A percentile compares a stretch with the other conserved stretches of the same genome.
These are phyloP conservation scores for Arabidopsis hybrid DNA, from an alignment of 441 rosid species.

Conservation along the genomic window DNA sequence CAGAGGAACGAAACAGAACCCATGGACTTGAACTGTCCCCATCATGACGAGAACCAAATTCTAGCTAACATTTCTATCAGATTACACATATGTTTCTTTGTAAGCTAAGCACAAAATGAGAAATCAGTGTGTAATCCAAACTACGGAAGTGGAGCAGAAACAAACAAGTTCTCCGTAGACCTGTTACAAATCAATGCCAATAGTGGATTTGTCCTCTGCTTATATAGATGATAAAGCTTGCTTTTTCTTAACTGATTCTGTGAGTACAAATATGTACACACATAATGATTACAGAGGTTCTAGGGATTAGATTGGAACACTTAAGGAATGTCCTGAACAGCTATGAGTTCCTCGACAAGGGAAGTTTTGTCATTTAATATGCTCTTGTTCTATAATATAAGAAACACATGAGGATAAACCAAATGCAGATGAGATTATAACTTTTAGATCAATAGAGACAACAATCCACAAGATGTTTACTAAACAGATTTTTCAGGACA, in stretches of 20 bases:
- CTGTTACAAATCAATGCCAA: not conserved
- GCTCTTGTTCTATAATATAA: not conserved
- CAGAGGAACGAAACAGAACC: too few relatives aligned
- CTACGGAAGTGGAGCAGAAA: not conserved
- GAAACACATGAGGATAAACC: not conserved
- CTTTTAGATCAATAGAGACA: conserved; percentile 6
- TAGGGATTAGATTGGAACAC: not conserved
- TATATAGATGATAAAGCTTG: not conserved
- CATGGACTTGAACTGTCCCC: too few relatives aligned
- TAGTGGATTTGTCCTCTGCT: not conserved
- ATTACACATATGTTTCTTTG: too few relatives aligned
- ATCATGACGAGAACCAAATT: too few relatives aligned
- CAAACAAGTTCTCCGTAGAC: not conserved
- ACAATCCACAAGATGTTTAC: not conserved
- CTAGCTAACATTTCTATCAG: too few relatives aligned
- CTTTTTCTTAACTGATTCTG: not conserved
- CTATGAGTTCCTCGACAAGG: not conserved
- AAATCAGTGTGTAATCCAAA: not conserved
- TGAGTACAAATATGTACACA: not conserved
- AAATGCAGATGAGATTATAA: conserved; percentile 3
- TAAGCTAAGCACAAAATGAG: not conserved
- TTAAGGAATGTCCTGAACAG: not conserved
- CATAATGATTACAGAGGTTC: not conserved
- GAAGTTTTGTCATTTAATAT: not conserved
- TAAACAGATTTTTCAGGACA: conserved; percentile 1